Evolutionary conservation across 441 rosid genomes (phyloP).

Genomic region (Jatropha multifida): DNA sequence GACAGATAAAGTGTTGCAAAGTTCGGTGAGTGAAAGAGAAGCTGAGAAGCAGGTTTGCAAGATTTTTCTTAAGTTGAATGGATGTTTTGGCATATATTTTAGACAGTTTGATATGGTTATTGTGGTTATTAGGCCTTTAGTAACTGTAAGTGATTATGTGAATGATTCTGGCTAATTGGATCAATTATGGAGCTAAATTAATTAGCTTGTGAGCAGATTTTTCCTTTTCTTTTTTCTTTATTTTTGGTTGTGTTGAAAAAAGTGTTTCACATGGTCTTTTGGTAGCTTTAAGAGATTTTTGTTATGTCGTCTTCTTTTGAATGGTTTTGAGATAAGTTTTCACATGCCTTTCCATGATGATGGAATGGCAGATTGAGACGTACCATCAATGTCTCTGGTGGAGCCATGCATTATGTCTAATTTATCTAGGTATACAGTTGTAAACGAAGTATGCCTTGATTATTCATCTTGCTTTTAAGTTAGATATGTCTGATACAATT

Average conservation of each 20-base stretch:
- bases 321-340: neutral
- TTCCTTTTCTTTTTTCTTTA: neutral
- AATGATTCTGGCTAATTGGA: neutral
- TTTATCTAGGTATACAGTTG: neutral
- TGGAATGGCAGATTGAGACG: slow-evolving; percentile 1
- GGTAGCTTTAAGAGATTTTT: neutral
- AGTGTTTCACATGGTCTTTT: neutral
- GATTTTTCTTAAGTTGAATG: slow-evolving; percentile 7
- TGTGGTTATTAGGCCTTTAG: neutral
- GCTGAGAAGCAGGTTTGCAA: slow-evolving; percentile 80
- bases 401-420: neutral
- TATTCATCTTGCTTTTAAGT: neutral
- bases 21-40: slow-evolving; percentile 67
- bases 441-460: neutral
- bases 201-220: neutral
- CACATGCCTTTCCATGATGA: neutral
- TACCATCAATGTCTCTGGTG: neutral
- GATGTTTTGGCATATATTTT: neutral
- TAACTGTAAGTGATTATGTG: neutral
- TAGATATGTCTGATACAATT: neutral
- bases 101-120: neutral
- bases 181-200: neutral
- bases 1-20: slow-evolving; percentile 69
- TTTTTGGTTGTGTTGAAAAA: neutral
- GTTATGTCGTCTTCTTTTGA: neutral